Evolutionary conservation across 768 basidiomycete genomes (phyloP), one percentile per base, ranked within the genome.

Genomic region (Zangia roseola): DNA sequence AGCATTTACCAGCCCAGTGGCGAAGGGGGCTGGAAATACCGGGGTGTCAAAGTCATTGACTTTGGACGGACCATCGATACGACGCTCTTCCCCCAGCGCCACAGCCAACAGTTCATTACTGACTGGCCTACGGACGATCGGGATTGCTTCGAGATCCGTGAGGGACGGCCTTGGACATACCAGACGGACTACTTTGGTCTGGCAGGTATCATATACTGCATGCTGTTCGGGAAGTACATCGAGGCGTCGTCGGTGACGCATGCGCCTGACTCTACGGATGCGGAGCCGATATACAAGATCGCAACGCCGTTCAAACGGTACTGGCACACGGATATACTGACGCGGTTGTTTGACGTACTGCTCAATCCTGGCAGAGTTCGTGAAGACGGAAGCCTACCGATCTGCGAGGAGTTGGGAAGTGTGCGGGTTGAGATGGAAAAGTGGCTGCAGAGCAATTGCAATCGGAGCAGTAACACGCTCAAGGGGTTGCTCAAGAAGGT

Each of bases 131-230:
- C 86, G 6, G 94, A 98, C 67, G 87, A 85, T 49, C 79, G 88
- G 31, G 97, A 99, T 67, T 99, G 97, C 70, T 76, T 86, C 49
- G 94, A 98, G 74, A 84, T 95, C 59, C 82, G 89, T 41, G 84
- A 92, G 64, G 78, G 81, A 21, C 74, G 76, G 41, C 81, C 91
- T 4, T 99, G 95, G 97, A 94, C 88, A 49, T 97, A 83, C 71
- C 90, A 99, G 69, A 83, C 92, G 4, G 97, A 99, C 67, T 99
- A 99, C 68, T 92, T 83, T 63, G 97, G 97, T n/a, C 80, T 98
- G 17, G 93, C 91, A 0, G 86, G 93, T 38, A 87, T 98, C 60
- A 80, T 94, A 30, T 97, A 91, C 70, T 97, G 92, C 74, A 85
- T 98, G 83, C 80, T 99, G 25, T 97, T 93, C 62, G 94, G 94